Evolutionary conservation across 2,329 filamentous ascomycete genomes (phyloP).

Genomic region (Aspergillus sojae): DNA sequence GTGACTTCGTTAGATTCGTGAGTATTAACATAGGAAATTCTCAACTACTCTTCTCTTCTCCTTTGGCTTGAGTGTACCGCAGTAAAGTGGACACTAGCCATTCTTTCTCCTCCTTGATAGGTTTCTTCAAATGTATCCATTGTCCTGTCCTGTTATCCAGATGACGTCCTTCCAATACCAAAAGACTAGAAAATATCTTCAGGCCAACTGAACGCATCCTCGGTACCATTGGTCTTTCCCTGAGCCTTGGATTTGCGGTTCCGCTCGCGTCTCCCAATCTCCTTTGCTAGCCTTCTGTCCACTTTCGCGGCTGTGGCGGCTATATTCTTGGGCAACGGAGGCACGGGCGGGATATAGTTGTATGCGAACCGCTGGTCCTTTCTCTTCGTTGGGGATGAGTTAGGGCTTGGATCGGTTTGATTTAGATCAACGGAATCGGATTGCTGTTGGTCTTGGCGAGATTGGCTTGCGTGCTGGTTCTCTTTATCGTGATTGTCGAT

Average conservation of each 20-base stretch:
- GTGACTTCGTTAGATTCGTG: conserved; percentile 18
- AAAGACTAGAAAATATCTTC: conserved; percentile 43
- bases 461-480: conserved; percentile 11
- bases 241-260: conserved; percentile 1
- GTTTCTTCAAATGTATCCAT: neutral
- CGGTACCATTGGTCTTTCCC: conserved; percentile 12
- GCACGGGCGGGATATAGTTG: conserved; percentile 44
- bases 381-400: conserved; percentile 19
- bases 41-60: neutral
- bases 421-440: conserved; percentile 20
- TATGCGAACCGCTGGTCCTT: conserved; percentile 21
- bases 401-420: conserved; percentile 15
- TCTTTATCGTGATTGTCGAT: conserved; percentile 16
- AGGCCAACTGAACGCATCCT: conserved; percentile 45
- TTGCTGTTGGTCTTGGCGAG: conserved; percentile 13
- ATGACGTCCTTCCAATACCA: neutral
- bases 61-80: neutral
- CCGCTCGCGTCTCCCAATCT: conserved; percentile 21
- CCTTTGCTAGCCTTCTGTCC: conserved; percentile 23
- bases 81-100: neutral
- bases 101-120: neutral
- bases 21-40: conserved; percentile 15
- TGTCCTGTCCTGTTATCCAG: neutral
- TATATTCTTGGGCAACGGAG: conserved; percentile 41
- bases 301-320: conserved; percentile 32